Conservation (phyloP, 495 filamentous ascomycete species). For the Hypoxylon trugodes region DNA sequence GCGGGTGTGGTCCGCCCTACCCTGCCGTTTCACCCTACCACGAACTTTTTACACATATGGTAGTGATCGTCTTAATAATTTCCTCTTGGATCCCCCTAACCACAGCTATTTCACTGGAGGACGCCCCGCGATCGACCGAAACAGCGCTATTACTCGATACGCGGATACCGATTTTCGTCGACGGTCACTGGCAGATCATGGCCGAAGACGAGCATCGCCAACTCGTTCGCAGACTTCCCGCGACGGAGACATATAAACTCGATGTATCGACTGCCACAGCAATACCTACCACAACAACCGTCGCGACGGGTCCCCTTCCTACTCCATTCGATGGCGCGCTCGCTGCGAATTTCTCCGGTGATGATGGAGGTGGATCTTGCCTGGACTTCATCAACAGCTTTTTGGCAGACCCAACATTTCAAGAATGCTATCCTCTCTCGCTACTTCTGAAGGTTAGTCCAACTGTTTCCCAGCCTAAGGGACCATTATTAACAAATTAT, state of each 20-base stretch:
- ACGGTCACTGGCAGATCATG: constrained; percentile 51
- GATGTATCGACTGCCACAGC: constrained; percentile 47
- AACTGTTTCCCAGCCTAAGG: neutral
- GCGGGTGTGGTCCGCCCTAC: constrained; percentile 32
- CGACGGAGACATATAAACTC: constrained; percentile 47
- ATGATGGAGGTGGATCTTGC: constrained; percentile 58
- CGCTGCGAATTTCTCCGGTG: constrained; percentile 67
- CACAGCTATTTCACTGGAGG: constrained; percentile 41
- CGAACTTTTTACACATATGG: constrained; percentile 43
- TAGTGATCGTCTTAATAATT: constrained; percentile 46
- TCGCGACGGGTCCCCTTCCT: constrained; percentile 61
- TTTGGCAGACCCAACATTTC: constrained; percentile 68
- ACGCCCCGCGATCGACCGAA: constrained; percentile 43
- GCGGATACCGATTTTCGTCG: constrained; percentile 42
- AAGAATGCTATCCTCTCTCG: constrained; percentile 76
- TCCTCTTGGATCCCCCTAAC: constrained; percentile 46
- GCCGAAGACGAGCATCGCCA: constrained; percentile 45
- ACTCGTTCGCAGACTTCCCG: constrained; percentile 24
- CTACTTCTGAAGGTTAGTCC: constrained; percentile 69
- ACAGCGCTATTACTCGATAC: constrained; percentile 49
- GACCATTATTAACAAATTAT: constrained; percentile 42
- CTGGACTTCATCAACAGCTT: constrained; percentile 73
- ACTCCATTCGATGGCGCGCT: constrained; percentile 76
- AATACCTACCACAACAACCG: constrained; percentile 39
- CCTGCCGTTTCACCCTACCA: constrained; percentile 37